Conservation (phyloP, 228 moss, liverwort and hornwort species). For the Sphagnum magellanicum region DNA sequence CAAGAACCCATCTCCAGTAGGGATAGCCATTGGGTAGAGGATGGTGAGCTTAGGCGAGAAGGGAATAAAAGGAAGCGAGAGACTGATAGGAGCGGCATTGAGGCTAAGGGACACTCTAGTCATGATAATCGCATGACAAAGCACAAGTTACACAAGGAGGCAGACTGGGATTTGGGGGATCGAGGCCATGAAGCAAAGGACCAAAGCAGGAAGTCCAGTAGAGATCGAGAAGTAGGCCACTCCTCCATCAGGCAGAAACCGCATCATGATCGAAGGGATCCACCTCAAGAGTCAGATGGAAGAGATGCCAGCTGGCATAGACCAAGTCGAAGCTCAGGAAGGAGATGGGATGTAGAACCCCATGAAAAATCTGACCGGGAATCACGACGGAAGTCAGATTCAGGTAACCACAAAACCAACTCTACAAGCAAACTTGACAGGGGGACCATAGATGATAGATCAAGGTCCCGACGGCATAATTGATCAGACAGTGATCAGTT, state of each 20-base stretch:
- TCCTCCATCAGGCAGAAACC: too few relatives aligned
- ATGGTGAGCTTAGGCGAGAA: too few relatives aligned
- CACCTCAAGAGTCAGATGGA: background rate
- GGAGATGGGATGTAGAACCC: conserved; percentile 4
- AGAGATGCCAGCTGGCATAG: background rate
- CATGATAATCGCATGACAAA: background rate
- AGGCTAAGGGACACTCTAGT: background rate
- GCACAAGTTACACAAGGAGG: background rate
- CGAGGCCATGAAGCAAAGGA: too few relatives aligned
- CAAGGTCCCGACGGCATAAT: background rate
- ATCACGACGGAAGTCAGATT: background rate
- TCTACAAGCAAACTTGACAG: background rate
- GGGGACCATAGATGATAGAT: background rate
- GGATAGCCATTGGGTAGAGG: background rate
- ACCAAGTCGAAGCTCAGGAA: background rate
- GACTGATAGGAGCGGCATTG: background rate
- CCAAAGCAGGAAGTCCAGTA: too few relatives aligned
- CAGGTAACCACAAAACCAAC: background rate
- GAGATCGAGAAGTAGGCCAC: too few relatives aligned
- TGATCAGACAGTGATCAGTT: too few relatives aligned
- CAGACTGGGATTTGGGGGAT: background rate
- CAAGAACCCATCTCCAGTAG: background rate
- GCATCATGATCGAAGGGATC: too few relatives aligned
- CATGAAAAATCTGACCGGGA: background rate
- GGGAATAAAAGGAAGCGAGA: conserved; percentile 1